Evolutionary conservation across 2,329 filamentous ascomycete species (phyloP).

Genomic region (Akanthomyces muscarius): DNA sequence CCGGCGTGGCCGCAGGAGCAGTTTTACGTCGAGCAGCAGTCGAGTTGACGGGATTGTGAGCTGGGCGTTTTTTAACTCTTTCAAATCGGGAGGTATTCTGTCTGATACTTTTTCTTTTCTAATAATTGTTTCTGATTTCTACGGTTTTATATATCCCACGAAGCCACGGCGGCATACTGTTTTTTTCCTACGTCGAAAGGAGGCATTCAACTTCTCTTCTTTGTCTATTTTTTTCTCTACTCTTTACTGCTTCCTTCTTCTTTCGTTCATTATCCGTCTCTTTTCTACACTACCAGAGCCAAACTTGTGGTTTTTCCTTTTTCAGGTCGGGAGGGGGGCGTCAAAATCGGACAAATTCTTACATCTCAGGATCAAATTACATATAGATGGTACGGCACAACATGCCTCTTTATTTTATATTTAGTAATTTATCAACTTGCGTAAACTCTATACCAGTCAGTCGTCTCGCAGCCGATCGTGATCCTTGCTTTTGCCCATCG

Average conservation of each 20-base stretch:
- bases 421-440: background rate
- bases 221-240: background rate
- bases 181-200: background rate
- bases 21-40: conserved; percentile 3
- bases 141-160: background rate
- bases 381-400: background rate
- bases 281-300: background rate
- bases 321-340: background rate
- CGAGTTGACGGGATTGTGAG: background rate
- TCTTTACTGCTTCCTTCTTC: background rate
- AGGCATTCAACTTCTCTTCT: background rate
- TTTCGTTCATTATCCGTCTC: background rate
- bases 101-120: background rate
- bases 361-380: background rate
- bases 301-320: background rate
- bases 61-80: too few relatives aligned
- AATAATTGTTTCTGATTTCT: background rate
- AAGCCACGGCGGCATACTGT: background rate
- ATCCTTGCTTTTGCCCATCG: too few relatives aligned
- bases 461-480: too few relatives aligned
- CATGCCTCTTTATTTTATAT: too few relatives aligned
- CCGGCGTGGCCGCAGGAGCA: conserved; percentile 31
- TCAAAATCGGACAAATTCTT: background rate
- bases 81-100: background rate
- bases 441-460: too few relatives aligned